A percentile compares a stretch with the other conserved stretches of the same genome.
Conservation (phyloP, 805 yeast species). For the Metschnikowia baotianmanensis region DNA sequence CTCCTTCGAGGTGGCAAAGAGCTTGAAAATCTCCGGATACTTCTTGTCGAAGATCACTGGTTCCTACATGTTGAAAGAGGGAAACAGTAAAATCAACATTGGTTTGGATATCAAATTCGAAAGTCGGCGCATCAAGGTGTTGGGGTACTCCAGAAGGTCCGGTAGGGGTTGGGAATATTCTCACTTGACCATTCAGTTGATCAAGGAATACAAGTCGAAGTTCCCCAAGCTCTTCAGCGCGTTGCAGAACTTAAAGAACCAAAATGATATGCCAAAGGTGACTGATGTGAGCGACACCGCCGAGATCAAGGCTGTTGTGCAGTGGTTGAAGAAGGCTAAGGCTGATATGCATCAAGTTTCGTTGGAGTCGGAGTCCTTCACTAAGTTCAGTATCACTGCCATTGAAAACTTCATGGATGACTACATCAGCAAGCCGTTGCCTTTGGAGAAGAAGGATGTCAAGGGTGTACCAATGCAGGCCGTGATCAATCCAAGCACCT, state of each 20-base stretch:
- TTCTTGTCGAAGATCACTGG: constrained; percentile 79
- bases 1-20: constrained; percentile 60
- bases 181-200: constrained; percentile 63
- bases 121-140: constrained; percentile 71
- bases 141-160: constrained; percentile 77
- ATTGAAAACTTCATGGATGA: constrained; percentile 63
- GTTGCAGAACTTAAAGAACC: constrained; percentile 22
- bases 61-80: constrained; percentile 57
- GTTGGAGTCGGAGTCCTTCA: constrained; percentile 74
- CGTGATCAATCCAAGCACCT: constrained; percentile 68
- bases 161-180: constrained; percentile 77
- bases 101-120: constrained; percentile 88
- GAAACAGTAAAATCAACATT: constrained; percentile 52
- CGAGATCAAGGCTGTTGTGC: constrained; percentile 43
- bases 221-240: constrained; percentile 62
- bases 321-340: constrained; percentile 50
- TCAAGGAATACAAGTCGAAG: constrained; percentile 55
- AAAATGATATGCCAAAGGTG: constrained; percentile 37
- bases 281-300: constrained; percentile 37
- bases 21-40: constrained; percentile 55
- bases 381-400: constrained; percentile 58
- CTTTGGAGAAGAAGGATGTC: constrained; percentile 51
- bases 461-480: constrained; percentile 85
- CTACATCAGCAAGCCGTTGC: constrained; percentile 44
- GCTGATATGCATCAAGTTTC: constrained; percentile 58